A percentile compares a stretch with the other conserved stretches of the same genome.
These are phyloP conservation scores for Spatholobus suberectus DNA, from an alignment of 306 rosid genomes.

Conservation along the genomic window DNA sequence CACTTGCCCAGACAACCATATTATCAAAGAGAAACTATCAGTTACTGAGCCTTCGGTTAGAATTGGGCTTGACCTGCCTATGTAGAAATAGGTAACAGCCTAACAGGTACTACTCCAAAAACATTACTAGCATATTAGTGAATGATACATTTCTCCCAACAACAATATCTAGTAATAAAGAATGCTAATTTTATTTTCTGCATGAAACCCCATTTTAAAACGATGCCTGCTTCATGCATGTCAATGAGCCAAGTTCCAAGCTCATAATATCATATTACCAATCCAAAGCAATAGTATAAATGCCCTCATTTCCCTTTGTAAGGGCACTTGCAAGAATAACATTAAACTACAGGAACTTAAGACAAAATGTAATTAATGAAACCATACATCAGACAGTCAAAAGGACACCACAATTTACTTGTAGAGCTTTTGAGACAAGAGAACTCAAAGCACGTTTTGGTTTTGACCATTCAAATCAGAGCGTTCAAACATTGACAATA, in stretches of 20 bases:
- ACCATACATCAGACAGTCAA: constrained; percentile 6
- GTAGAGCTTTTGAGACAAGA: neutral
- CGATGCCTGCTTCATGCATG: neutral
- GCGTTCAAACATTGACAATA: constrained; percentile 1
- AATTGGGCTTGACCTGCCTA: neutral
- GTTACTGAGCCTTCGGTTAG: neutral
- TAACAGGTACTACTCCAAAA: neutral
- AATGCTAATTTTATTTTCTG: no score
- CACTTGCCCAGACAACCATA: constrained; percentile 38
- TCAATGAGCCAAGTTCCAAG: constrained; percentile 1
- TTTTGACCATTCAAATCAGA: constrained; percentile 15
- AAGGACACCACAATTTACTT: neutral
- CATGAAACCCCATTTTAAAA: constrained; percentile 7
- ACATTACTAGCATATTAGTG: no score
- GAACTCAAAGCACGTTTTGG: neutral
- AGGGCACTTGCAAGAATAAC: neutral
- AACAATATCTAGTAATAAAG: neutral
- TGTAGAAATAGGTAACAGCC: constrained; percentile 10
- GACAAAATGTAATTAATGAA: constrained; percentile 16
- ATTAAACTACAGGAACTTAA: neutral
- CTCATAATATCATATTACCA: constrained; percentile 11
- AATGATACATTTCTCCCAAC: no score
- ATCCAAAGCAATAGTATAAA: neutral
- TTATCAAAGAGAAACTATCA: constrained; percentile 16
- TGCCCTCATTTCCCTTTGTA: constrained; percentile 3